Evolutionary conservation across 345 rosid genomes (phyloP), one percentile per base, ranked within the genome.

Genomic region (Eucalyptus marginata): DNA sequence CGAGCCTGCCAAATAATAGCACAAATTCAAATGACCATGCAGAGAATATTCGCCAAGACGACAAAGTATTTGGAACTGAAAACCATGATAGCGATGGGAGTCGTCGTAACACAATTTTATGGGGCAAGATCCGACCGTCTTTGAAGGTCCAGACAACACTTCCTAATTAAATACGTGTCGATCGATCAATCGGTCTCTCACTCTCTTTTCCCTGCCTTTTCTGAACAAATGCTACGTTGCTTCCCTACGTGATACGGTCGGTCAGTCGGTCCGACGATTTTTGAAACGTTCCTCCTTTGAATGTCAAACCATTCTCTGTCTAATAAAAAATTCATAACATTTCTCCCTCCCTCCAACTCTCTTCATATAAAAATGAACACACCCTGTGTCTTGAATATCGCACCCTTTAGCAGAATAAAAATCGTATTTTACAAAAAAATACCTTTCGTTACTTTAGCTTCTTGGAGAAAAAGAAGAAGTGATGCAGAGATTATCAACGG

Each of bases 401-500:
- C 13, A 85, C 24, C 59, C 43, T 46, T 2, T 49, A n/a, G 84
- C 84, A 76, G 29, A 76, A 76, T 43, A 10, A 6, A 76, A 40
- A 10, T 40, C 27, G 47, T 40, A 10, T 22, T 29, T 86, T 40
- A 3, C 36, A 10, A n/a, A 0, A 27, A 85, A 31, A 27, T 68
- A 27, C 83, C 47, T 76, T 31, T 40, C 3, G 62, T 86, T 76
- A 29, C 71, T 88, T 79, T 18, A 49, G 51, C 49, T 49, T 20
- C 84, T 6, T 40, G 27, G 58, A 52, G 20, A 20, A 56, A 7
- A 56, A 24, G 24, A 64, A 7, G 58, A 64, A 36, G 93, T 94
- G 91, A 95, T 96, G 99, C 96, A 92, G 89, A 92, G 93, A 76
- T 76, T 40, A 49, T 33, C 90, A 8, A 59, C 40, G 29, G 31